phyloP scores from a whole-genome alignment of 331 rosid genomes.

The Quercus lobata region DNA sequence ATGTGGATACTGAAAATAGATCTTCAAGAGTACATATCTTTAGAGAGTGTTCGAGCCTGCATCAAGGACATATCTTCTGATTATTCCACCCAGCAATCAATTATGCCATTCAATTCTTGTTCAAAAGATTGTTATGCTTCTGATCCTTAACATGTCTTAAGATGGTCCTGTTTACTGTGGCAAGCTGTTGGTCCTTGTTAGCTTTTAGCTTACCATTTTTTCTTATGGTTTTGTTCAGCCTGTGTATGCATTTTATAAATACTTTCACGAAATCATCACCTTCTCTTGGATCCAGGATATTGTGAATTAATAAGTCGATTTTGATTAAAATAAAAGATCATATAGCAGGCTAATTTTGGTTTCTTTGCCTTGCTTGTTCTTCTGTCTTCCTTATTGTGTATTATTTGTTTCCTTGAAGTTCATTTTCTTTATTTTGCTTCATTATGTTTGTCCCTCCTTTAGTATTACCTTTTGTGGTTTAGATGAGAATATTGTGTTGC shows the following conservation, averaged over 20 bases:
- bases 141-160: not conserved
- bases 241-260: not conserved
- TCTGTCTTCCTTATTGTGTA: not conserved
- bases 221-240: not conserved
- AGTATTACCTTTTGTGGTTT: conserved; percentile 26
- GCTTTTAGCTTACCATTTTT: not conserved
- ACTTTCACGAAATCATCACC: not conserved
- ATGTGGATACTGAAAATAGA: conserved; percentile 13
- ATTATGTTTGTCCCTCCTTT: not conserved
- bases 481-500: conserved; percentile 82
- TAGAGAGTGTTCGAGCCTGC: not conserved
- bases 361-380: conserved; percentile 7
- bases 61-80: not conserved
- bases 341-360: not conserved
- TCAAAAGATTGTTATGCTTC: not conserved
- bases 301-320: not conserved
- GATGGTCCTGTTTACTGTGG: not conserved
- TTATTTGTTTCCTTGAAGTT: too few species aligned
- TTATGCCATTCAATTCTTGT: conserved; percentile 7
- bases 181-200: not conserved
- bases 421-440: too few species aligned
- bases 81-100: not conserved
- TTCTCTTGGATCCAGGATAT: not conserved
- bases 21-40: not conserved
- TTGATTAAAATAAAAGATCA: not conserved